A percentile compares a stretch with the other conserved stretches of the same genome.
These are phyloP conservation scores for Akanthomyces muscarius DNA, from an alignment of 2,329 filamentous ascomycete species.

Conservation along the genomic window DNA sequence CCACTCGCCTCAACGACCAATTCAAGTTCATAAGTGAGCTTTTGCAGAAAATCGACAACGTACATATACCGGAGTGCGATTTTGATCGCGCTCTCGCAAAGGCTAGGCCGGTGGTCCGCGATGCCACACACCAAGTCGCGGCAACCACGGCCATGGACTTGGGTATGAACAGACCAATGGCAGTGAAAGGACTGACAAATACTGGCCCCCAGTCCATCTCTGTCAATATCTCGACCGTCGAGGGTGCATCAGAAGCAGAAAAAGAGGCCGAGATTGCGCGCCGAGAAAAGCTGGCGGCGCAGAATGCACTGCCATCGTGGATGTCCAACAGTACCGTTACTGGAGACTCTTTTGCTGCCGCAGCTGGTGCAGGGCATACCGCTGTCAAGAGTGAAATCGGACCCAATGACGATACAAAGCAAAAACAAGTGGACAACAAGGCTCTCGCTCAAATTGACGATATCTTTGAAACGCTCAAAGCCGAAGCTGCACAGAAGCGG, in stretches of 20 bases:
- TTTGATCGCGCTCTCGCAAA: constrained; percentile 65
- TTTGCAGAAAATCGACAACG: constrained; percentile 71
- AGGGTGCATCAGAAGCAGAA: constrained; percentile 63
- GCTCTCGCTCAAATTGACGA: constrained; percentile 59
- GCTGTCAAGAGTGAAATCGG: constrained; percentile 40
- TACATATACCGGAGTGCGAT: constrained; percentile 68
- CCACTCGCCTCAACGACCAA: constrained; percentile 71
- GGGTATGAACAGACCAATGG: constrained; percentile 54
- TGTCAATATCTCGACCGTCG: constrained; percentile 63
- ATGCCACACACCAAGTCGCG: constrained; percentile 62
- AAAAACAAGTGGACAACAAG: constrained; percentile 42
- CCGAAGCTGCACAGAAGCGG: constrained; percentile 46
- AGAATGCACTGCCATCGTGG: constrained; percentile 69
- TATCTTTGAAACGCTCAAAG: constrained; percentile 63
- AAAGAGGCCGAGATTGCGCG: constrained; percentile 60
- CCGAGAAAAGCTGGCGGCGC: constrained; percentile 61
- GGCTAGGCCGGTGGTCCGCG: constrained; percentile 61
- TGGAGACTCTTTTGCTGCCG: constrained; percentile 53
- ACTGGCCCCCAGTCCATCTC: constrained; percentile 65
- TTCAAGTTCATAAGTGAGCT: constrained; percentile 75
- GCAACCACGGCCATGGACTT: constrained; percentile 55
- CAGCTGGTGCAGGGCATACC: constrained; percentile 20
- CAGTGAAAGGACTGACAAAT: constrained; percentile 65
- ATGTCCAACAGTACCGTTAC: constrained; percentile 68
- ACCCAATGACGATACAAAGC: constrained; percentile 41